Conservation (phyloP, 2,329 filamentous ascomycete genomes). For the Fusarium decemcellulare region DNA sequence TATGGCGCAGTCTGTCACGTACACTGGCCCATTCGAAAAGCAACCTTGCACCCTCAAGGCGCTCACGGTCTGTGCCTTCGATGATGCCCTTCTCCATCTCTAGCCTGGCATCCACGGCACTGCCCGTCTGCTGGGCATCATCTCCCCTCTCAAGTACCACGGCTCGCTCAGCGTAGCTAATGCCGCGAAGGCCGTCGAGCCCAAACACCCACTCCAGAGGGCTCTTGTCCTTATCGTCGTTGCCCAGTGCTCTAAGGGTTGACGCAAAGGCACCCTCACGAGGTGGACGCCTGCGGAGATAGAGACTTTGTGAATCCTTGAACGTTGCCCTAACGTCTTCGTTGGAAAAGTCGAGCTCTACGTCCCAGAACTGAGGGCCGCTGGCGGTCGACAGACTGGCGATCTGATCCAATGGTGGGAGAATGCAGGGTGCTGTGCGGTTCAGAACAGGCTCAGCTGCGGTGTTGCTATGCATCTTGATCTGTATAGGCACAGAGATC, state of each 20-base stretch:
- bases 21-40: slow-evolving; percentile 71
- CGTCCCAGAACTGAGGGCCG: slow-evolving; percentile 82
- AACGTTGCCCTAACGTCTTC: slow-evolving; percentile 74
- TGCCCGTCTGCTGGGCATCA: slow-evolving; percentile 63
- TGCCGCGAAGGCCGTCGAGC: slow-evolving; percentile 67
- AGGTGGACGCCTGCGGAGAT: slow-evolving; percentile 78
- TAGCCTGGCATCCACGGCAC: slow-evolving; percentile 78
- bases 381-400: slow-evolving; percentile 71
- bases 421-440: slow-evolving; percentile 70
- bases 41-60: slow-evolving; percentile 64
- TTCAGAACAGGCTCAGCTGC: slow-evolving; percentile 55
- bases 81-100: slow-evolving; percentile 69
- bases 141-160: slow-evolving; percentile 69
- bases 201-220: slow-evolving; percentile 84
- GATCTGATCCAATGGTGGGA: slow-evolving; percentile 77
- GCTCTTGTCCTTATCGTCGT: slow-evolving; percentile 48
- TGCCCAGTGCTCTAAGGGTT: slow-evolving; percentile 80
- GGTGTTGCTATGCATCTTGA: slow-evolving; percentile 67
- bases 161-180: slow-evolving; percentile 76
- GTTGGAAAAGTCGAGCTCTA: slow-evolving; percentile 82
- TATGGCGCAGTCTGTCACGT: slow-evolving; percentile 53
- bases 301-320: slow-evolving; percentile 78
- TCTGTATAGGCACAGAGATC: slow-evolving; percentile 78
- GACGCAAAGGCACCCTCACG: slow-evolving; percentile 80
- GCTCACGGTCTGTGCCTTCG: slow-evolving; percentile 56